These are phyloP conservation scores for Claviceps capensis DNA, from an alignment of 2,329 filamentous ascomycete species.

Conservation along the genomic window DNA sequence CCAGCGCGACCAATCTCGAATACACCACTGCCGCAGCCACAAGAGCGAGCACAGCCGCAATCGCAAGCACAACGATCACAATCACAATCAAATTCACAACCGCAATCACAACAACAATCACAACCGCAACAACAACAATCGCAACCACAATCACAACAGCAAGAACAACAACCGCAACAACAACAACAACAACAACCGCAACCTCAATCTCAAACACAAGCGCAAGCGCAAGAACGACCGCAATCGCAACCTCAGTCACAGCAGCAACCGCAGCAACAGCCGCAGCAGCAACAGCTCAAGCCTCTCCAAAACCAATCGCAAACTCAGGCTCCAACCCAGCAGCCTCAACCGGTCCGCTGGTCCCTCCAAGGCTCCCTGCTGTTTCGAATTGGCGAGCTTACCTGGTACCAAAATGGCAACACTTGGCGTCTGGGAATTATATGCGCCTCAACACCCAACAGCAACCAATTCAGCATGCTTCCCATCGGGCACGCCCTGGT, in stretches of 20 bases:
- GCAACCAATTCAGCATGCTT: conserved; percentile 22
- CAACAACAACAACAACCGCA: conserved; percentile 9
- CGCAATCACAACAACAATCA: conserved; percentile 1
- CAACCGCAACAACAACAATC: conserved; percentile 3
- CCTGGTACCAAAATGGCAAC: conserved; percentile 34
- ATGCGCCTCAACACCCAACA: conserved; percentile 13
- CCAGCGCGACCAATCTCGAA: conserved; percentile 6
- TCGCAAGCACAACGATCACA: conserved; percentile 6
- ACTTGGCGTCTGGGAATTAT: conserved; percentile 37
- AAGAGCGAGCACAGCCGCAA: conserved; percentile 5
- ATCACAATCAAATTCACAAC: conserved; percentile 8
- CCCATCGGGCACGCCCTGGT: conserved; percentile 26
- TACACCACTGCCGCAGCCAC: conserved; percentile 3
- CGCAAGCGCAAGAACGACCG: conserved; percentile 7
- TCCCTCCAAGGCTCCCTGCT: conserved; percentile 21
- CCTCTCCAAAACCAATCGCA: neutral
- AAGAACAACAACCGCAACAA: conserved; percentile 5
- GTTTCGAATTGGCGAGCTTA: conserved; percentile 34
- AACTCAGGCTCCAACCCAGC: neutral
- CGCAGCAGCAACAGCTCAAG: conserved; percentile 7
- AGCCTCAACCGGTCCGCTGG: conserved; percentile 14
- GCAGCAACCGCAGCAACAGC: conserved; percentile 7
- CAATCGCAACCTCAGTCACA: conserved; percentile 6
- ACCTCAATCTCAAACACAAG: neutral
- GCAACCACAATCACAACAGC: conserved; percentile 2